Conservation (phyloP, 495 filamentous ascomycete genomes). For the Hypoxylon cercidicola region DNA sequence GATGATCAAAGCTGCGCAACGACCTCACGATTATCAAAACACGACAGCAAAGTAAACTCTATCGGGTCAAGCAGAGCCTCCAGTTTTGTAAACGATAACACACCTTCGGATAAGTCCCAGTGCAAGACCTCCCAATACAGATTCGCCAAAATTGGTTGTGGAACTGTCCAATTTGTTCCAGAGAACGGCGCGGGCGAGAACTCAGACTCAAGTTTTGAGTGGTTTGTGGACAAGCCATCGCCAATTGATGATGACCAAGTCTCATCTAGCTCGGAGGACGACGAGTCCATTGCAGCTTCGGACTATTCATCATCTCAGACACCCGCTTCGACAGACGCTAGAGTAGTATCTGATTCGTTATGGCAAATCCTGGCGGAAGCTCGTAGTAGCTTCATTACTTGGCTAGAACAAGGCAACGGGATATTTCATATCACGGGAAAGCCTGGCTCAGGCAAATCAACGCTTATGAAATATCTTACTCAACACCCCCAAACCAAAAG, state of each 20-base stretch:
- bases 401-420: constrained; percentile 44
- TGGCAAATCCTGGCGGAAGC: background rate
- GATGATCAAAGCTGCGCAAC: background rate
- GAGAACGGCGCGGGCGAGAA: background rate
- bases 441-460: constrained; percentile 59
- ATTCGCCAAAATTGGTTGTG: background rate
- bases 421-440: constrained; percentile 55
- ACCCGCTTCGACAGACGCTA: background rate
- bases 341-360: background rate
- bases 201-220: constrained; percentile 5
- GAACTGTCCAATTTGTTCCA: background rate
- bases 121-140: background rate
- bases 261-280: background rate
- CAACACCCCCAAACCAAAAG: constrained; percentile 25
- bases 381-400: constrained; percentile 38
- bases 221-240: background rate
- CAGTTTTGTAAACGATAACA: background rate
- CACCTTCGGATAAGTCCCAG: too few relatives aligned
- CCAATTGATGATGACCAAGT: background rate
- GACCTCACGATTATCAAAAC: background rate
- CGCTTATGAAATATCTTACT: constrained; percentile 55
- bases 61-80: background rate
- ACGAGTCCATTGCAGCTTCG: background rate
- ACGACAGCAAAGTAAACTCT: background rate
- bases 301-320: background rate